These are phyloP conservation scores for Rubia tinctorum DNA, from an alignment of 305 asterid genomes.

Conservation along the genomic window DNA sequence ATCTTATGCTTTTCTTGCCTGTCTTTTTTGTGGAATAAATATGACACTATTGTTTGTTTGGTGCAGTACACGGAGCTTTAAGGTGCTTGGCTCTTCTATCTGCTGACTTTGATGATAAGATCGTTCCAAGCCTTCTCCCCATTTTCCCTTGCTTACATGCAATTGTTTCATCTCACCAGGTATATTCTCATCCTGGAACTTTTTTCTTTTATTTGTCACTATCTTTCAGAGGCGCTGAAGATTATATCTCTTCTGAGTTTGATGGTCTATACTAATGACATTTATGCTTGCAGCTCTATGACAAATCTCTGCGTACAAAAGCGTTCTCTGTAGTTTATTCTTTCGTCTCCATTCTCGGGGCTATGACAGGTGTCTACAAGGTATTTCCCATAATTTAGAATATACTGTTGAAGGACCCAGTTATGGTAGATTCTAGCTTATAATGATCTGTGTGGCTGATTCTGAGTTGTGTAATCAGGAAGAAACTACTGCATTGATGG, in stretches of 20 bases:
- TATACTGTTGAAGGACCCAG: background rate
- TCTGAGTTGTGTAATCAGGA: constrained; percentile 40
- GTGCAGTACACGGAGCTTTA: constrained; percentile 90
- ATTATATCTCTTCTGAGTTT: background rate
- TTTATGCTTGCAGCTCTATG: constrained; percentile 39
- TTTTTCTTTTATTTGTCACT: background rate
- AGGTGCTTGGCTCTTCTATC: constrained; percentile 90
- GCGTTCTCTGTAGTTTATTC: constrained; percentile 81
- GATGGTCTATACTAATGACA: background rate
- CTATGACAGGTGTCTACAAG: constrained; percentile 88
- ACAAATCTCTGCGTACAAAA: constrained; percentile 63
- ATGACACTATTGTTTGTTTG: constrained; percentile 12
- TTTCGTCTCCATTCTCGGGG: constrained; percentile 80
- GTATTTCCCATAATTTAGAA: constrained; percentile 30
- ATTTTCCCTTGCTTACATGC: constrained; percentile 74
- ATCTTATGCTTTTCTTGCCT: background rate
- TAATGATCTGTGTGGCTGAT: constrained; percentile 16
- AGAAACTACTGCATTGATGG: constrained; percentile 69
- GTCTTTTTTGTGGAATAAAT: background rate
- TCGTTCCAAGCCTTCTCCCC: constrained; percentile 75
- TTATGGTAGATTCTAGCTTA: constrained; percentile 2
- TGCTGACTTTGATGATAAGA: constrained; percentile 88
- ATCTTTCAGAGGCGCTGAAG: background rate
- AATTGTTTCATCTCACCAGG: constrained; percentile 92
- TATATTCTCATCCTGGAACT: constrained; percentile 27